Conservation (phyloP, 2,329 filamentous ascomycete species). For the Sporothrix variecibatus region DNA sequence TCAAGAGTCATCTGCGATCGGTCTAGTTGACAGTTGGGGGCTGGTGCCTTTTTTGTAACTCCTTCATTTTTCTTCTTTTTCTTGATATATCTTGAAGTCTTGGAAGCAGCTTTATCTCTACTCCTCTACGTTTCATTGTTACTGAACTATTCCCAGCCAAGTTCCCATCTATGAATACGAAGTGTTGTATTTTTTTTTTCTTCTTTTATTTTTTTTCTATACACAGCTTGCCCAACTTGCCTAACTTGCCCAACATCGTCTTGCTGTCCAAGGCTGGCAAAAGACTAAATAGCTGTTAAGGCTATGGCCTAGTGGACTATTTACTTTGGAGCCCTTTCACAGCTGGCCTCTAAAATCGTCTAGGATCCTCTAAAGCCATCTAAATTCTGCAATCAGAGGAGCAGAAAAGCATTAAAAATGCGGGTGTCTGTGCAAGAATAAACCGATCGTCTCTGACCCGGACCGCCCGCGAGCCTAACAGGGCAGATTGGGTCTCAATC, state of each 20-base stretch:
- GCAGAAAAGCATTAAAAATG: background rate
- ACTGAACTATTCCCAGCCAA: background rate
- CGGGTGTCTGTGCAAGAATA: conserved; percentile 4
- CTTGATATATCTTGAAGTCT: background rate
- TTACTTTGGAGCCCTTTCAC: background rate
- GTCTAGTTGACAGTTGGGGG: background rate
- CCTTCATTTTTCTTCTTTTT: conserved; percentile 1
- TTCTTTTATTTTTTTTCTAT: background rate
- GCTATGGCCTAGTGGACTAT: background rate
- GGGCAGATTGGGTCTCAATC: background rate
- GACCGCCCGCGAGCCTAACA: background rate
- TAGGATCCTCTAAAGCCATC: background rate
- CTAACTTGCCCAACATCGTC: no score
- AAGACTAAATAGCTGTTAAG: background rate
- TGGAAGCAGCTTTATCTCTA: background rate
- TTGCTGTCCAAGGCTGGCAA: background rate
- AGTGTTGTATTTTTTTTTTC: background rate
- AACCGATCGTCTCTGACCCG: background rate
- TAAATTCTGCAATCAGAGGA: background rate
- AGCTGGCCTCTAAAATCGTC: background rate
- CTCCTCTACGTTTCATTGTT: background rate
- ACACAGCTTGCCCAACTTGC: background rate
- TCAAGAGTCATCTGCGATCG: background rate
- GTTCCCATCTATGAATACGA: background rate
- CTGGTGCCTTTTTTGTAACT: background rate